Evolutionary conservation across 225 moss, liverwort and hornwort species (phyloP), one percentile per base, ranked within the genome.

Genomic region (Ulota crispa): DNA sequence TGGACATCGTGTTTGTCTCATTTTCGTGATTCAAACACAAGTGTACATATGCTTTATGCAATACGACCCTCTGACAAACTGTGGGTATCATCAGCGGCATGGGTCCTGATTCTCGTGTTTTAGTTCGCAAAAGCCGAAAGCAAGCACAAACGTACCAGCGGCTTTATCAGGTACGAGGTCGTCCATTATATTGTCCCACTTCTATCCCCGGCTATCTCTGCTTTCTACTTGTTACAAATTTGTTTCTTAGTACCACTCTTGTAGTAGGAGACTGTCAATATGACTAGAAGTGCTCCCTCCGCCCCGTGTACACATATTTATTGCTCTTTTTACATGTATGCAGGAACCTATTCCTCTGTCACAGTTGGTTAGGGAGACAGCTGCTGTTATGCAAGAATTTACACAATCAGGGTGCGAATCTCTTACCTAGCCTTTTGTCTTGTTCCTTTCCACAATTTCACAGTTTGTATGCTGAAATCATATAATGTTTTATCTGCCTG

Each of bases 51-150:
- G 34, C 23, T 70, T 70, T 65, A 43, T 43, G 24, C n/a, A 30
- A 9, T 47, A 43, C 41, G 77, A 77, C 42, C 18, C 50, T 31
- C 24, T 70, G 41, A 62, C 73, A 34, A 59, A 31, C 27, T 78
- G 60, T 75, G 72, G 37, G 34, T 70, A 77, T 31, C 81, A 80
- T 73, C 87, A 99, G 96, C 64, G 96, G 98, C 67, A 99, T 99
- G 98, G 94, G 98, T 68, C 98, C 98, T 54, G 98, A 99, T 87
- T 99, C 96, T 70, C 93, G 98, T n/a, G 98, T 99, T 23, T 83
- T 99, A 36, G 90, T 99, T 52, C 84, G 94, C 74, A 96, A 99
- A 78, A 94, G 96, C 84, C 89, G 98, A 42, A 99, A 96, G 88
- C 97, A 98, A 89, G 94, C 97, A 7, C 94, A 94, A 81, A 90